phyloP scores from a whole-genome alignment of 495 filamentous ascomycete species.

The Podospora tetraspora region DNA sequence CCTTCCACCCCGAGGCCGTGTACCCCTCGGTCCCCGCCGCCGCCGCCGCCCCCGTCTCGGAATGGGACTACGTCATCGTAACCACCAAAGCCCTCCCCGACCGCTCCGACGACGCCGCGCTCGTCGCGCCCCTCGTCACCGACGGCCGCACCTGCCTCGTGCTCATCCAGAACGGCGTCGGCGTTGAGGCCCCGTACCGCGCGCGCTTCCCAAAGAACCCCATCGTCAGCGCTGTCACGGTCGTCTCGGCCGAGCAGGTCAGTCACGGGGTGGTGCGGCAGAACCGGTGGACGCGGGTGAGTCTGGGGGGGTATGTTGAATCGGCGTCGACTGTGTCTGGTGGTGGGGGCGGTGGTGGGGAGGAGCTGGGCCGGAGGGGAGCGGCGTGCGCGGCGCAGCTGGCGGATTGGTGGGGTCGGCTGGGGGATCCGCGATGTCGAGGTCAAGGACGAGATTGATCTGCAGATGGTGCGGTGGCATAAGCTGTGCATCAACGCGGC shows the following conservation, averaged over 20 bases:
- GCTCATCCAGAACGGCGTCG: conserved; percentile 66
- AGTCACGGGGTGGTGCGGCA: conserved; percentile 48
- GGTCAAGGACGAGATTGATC: conserved; percentile 42
- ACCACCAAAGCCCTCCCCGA: conserved; percentile 56
- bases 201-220: conserved; percentile 48
- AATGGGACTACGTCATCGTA: conserved; percentile 56
- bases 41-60: conserved; percentile 15
- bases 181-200: conserved; percentile 60
- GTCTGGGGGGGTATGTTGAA: conserved; percentile 49
- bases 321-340: conserved; percentile 10
- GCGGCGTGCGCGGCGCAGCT: conserved; percentile 25
- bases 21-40: conserved; percentile 42
- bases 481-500: conserved; percentile 61
- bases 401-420: conserved; percentile 34
- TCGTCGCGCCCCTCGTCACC: conserved; percentile 49
- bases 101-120: conserved; percentile 39
- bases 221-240: conserved; percentile 58
- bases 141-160: conserved; percentile 48
- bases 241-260: conserved; percentile 50
- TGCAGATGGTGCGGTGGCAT: conserved; percentile 58
- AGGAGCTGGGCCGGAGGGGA: conserved; percentile 28
- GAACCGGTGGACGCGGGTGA: conserved; percentile 58
- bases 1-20: conserved; percentile 44
- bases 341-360: conserved; percentile 7
- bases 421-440: conserved; percentile 51